These are phyloP conservation scores for Cucumis melo DNA, from an alignment of 306 rosid species.

Conservation along the genomic window DNA sequence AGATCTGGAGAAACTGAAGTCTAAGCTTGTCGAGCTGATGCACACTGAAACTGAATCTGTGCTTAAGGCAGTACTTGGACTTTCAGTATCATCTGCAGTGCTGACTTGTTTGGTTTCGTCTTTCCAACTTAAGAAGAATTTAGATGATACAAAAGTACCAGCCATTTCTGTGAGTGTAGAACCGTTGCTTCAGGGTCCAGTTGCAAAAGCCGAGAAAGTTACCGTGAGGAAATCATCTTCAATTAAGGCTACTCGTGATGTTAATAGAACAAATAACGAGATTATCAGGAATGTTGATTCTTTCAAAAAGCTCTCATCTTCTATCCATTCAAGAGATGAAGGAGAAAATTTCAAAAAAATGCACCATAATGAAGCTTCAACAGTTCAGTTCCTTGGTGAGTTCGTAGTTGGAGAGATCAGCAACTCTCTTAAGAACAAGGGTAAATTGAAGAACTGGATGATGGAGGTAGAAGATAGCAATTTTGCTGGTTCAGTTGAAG, in stretches of 20 bases:
- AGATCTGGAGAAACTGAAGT: conserved; percentile 1
- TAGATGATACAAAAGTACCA: neutral
- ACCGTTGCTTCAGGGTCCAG: neutral
- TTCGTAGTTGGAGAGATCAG: conserved; percentile 20
- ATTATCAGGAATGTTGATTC: neutral
- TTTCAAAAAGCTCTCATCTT: neutral
- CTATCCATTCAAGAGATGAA: conserved; percentile 6
- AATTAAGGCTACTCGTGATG: neutral
- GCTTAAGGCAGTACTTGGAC: conserved; percentile 9
- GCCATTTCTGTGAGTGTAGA: neutral
- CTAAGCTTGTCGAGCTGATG: conserved; percentile 3
- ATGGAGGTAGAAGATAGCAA: conserved; percentile 17
- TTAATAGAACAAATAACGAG: neutral
- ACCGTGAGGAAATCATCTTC: neutral
- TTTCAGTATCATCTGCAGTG: conserved; percentile 2
- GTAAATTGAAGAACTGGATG: conserved; percentile 4
- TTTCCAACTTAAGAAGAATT: neutral
- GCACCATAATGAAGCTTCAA: conserved; percentile 13
- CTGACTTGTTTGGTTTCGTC: conserved; percentile 5
- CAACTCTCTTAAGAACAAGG: conserved; percentile 10
- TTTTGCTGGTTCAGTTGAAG: conserved; percentile 11
- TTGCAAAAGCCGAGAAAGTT: neutral
- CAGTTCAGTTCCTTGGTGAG: conserved; percentile 29
- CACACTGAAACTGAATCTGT: neutral
- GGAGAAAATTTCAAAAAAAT: conserved; percentile 3